A percentile compares a stretch with the other conserved stretches of the same genome.
Evolutionary conservation across 768 basidiomycete genomes (phyloP).

Genomic region (Pleurotus citrinopileatus): DNA sequence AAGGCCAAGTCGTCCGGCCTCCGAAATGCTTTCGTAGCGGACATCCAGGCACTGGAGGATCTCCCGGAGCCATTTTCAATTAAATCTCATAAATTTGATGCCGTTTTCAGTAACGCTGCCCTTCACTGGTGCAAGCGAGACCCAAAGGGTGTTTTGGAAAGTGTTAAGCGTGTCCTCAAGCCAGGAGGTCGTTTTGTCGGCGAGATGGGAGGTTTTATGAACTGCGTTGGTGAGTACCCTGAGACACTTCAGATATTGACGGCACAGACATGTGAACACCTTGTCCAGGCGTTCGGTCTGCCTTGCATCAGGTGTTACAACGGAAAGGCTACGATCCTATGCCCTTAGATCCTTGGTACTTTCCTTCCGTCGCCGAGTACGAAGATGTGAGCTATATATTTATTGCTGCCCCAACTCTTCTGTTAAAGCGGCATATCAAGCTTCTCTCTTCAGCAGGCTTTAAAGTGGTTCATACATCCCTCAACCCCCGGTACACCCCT

Average conservation of each 20-base stretch:
- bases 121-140: slow-evolving; percentile 85
- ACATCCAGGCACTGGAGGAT: slow-evolving; percentile 47
- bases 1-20: slow-evolving; percentile 49
- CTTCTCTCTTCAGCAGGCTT: slow-evolving; percentile 58
- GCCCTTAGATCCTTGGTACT: slow-evolving; percentile 79
- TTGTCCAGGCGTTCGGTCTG: slow-evolving; percentile 65
- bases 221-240: slow-evolving; percentile 53
- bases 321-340: slow-evolving; percentile 56
- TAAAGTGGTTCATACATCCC: slow-evolving; percentile 46
- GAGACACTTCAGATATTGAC: not conserved
- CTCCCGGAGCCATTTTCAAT: slow-evolving; percentile 14
- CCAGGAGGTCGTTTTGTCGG: slow-evolving; percentile 69
- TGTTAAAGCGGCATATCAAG: slow-evolving; percentile 26
- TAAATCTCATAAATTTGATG: slow-evolving; percentile 51
- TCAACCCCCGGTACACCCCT: slow-evolving; percentile 55
- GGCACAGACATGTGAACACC: too few relatives aligned
- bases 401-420: slow-evolving; percentile 2
- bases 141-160: slow-evolving; percentile 61
- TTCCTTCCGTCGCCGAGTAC: slow-evolving; percentile 73
- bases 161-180: slow-evolving; percentile 60
- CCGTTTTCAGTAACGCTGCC: slow-evolving; percentile 76
- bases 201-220: slow-evolving; percentile 79
- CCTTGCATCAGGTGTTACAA: slow-evolving; percentile 51
- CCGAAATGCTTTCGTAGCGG: slow-evolving; percentile 44
- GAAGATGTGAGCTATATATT: slow-evolving; percentile 29